These are phyloP conservation scores for Gyromitra esculenta DNA, from an alignment of 2,329 filamentous ascomycete genomes.

Conservation along the genomic window DNA sequence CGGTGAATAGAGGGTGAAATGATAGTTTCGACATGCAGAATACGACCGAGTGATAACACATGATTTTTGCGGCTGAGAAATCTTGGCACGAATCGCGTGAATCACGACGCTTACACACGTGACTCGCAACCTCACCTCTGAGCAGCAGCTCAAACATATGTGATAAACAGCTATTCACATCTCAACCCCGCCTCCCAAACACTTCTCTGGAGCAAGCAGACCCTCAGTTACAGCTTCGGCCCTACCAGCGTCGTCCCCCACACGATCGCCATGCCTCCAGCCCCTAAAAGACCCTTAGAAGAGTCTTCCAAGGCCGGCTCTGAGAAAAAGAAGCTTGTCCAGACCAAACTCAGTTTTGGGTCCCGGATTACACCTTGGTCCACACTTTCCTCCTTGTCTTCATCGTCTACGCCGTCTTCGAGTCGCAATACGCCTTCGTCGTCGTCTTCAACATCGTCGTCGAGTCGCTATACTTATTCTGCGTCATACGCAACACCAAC, in stretches of 20 bases:
- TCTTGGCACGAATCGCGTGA: constrained; percentile 22
- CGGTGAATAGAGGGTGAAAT: too few species aligned
- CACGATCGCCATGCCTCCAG: constrained; percentile 25
- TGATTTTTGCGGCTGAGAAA: not conserved
- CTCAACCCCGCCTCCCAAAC: not conserved
- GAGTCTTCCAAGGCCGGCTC: constrained; percentile 9
- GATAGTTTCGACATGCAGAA: not conserved
- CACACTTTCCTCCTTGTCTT: not conserved
- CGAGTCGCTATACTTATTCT: not conserved
- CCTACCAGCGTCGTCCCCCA: not conserved
- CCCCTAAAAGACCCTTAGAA: constrained; percentile 21
- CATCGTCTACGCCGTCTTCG: not conserved
- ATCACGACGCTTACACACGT: constrained; percentile 23
- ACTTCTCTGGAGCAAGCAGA: not conserved
- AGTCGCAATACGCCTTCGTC: not conserved
- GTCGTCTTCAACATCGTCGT: not conserved
- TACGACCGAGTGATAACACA: not conserved
- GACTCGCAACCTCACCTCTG: constrained; percentile 27
- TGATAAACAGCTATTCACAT: constrained; percentile 17
- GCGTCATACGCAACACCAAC: not conserved
- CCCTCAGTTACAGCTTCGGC: not conserved
- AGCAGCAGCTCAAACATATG: not conserved
- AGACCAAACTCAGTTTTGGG: constrained; percentile 38
- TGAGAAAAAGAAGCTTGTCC: constrained; percentile 38
- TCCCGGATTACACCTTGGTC: not conserved